phyloP scores from a whole-genome alignment of 768 basidiomycete species.

The Tylopilus sp. region DNA sequence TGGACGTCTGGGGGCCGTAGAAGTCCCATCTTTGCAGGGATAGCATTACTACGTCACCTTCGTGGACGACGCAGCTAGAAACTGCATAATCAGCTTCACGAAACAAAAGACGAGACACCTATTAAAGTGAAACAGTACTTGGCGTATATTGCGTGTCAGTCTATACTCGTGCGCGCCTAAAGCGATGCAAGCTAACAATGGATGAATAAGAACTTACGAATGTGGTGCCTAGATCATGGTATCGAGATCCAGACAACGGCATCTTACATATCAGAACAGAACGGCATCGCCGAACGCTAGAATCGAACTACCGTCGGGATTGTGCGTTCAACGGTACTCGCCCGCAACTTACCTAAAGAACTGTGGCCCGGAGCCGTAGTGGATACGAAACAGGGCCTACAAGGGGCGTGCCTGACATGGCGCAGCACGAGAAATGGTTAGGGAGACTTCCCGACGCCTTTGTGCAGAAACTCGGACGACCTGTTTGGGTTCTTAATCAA shows the following conservation, averaged over 20 bases:
- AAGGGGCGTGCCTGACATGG: not conserved
- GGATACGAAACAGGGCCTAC: not conserved
- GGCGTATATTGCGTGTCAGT: no score
- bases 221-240: no score
- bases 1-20: no score
- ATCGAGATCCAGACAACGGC: constrained; percentile 25
- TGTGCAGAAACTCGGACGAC: not conserved
- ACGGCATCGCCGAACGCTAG: constrained; percentile 36
- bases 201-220: no score
- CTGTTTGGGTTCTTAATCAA: not conserved
- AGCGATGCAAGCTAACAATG: no score
- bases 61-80: no score
- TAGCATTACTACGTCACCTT: no score
- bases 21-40: no score
- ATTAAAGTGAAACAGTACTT: no score
- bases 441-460: not conserved
- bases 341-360: not conserved
- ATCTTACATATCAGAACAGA: constrained; percentile 38
- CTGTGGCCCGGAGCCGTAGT: not conserved
- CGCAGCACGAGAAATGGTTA: not conserved
- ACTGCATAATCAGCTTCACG: no score
- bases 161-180: no score
- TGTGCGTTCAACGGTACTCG: not conserved
- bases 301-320: constrained; percentile 34
- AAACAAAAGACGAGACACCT: no score